Conservation (phyloP, 2,329 filamentous ascomycete species). For the Spiromastix sp. region DNA sequence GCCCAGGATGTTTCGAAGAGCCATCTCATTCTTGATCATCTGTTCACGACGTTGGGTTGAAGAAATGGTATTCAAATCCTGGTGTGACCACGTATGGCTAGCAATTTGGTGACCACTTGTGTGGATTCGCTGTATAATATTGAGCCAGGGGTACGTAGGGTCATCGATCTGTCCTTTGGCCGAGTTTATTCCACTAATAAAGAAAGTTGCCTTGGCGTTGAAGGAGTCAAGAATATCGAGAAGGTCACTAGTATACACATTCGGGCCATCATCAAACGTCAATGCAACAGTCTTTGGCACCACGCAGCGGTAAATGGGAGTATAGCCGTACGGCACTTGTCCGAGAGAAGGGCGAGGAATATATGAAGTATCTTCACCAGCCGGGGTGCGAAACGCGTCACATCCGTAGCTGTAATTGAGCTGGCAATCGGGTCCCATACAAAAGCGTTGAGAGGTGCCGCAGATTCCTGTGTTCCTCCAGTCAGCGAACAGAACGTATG, state of each 20-base stretch:
- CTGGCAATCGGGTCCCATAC: conserved; percentile 30
- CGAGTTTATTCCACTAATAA: conserved; percentile 45
- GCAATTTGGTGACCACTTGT: conserved; percentile 40
- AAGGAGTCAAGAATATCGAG: conserved; percentile 51
- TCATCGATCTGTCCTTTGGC: conserved; percentile 36
- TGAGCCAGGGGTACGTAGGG: conserved; percentile 27
- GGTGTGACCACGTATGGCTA: conserved; percentile 44
- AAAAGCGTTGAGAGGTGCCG: conserved; percentile 27
- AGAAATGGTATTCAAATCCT: conserved; percentile 33
- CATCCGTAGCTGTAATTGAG: conserved; percentile 28
- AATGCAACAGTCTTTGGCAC: conserved; percentile 52
- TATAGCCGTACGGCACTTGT: conserved; percentile 25
- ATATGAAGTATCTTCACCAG: conserved; percentile 24
- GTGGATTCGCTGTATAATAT: conserved; percentile 32
- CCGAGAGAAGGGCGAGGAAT: conserved; percentile 27
- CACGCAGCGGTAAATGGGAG: conserved; percentile 28
- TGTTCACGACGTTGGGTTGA: conserved; percentile 28
- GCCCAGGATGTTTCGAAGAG: conserved; percentile 38
- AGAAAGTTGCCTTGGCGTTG: conserved; percentile 57
- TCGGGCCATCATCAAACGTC: conserved; percentile 59
- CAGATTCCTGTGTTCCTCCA: no score
- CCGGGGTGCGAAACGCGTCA: conserved; percentile 25
- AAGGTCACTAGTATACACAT: conserved; percentile 50
- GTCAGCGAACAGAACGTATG: conserved; percentile 2
- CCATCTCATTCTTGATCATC: conserved; percentile 39